Evolutionary conservation across 345 rosid species (phyloP), one percentile per base, ranked within the genome.

Genomic region (Camelina laxa): DNA sequence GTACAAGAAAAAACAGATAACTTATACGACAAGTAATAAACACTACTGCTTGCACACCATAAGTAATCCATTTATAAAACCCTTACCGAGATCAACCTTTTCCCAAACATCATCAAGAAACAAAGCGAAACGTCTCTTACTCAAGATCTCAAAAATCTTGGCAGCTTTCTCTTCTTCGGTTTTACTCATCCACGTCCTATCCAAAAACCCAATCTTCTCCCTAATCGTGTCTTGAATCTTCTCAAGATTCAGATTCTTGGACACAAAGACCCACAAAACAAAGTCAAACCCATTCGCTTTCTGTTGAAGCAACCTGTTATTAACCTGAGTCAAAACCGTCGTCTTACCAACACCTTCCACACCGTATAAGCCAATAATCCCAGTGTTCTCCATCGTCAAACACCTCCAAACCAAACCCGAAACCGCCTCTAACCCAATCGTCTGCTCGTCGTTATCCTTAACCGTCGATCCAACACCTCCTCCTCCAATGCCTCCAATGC

Each of bases 331-430:
- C 45, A 82, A 66, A 38, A 80, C 81, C 19, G 85, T 82, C 1
- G 83, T 82, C 77, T 82, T 82, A 6, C 85, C 85, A 51, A 72
- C 85, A 9, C 82, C 80, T 51, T 71, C 82, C 47, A 75, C 67
- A 8, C 83, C 81, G 6, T 65, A 77, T 3, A 83, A 41, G 0
- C 84, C 86, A 12, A 83, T 67, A 17, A 72, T 13, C 1, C 80
- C 75, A 0, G 73, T 74, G n/a, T 67, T 69, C 27, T 78, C 75
- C 65, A 77, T 41, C 1, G 63, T 57, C 11, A 75, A 44, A 60
- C 75, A 67, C 22, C 75, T 67, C 84, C 78, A 83, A 3, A 68
- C 80, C 67, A 74, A 50, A 35, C 79, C 78, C 0, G 80, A 45
- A 50, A 67, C 76, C 27, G 80, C 71, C 47, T 83, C 82, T 56